phyloP scores from a whole-genome alignment of 805 yeast genomes.

The Suhomyces emberorum region DNA sequence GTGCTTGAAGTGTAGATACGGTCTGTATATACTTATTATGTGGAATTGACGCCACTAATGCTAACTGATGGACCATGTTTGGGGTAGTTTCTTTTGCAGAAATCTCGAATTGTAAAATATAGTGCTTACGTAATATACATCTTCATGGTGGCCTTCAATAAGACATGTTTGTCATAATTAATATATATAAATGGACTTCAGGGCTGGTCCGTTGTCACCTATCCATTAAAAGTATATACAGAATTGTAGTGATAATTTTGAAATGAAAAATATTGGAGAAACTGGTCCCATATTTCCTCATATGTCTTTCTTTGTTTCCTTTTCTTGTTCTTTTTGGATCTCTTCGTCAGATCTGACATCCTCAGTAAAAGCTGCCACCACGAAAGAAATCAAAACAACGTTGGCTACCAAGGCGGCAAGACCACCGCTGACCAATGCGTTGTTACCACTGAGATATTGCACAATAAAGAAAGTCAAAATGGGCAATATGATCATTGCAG shows the following conservation, averaged over 20 bases:
- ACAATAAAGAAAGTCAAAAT: constrained; percentile 56
- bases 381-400: constrained; percentile 67
- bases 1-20: constrained; percentile 46
- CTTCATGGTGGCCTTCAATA: too few species aligned
- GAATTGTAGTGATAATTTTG: too few species aligned
- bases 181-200: too few species aligned
- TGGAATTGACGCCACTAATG: constrained; percentile 45
- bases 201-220: too few species aligned
- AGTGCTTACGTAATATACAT: too few species aligned
- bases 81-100: too few species aligned
- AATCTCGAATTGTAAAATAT: too few species aligned
- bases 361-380: constrained; percentile 72
- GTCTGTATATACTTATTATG: constrained; percentile 41
- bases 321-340: constrained; percentile 1
- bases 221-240: too few species aligned
- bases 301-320: constrained; percentile 9
- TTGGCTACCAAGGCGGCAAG: constrained; percentile 77
- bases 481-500: constrained; percentile 71
- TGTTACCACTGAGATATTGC: constrained; percentile 45
- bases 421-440: constrained; percentile 71
- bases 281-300: too few species aligned
- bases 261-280: too few species aligned
- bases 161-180: too few species aligned
- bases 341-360: constrained; percentile 39
- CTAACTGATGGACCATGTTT: constrained; percentile 60